These are phyloP conservation scores for Alternaria sp. DNA, from an alignment of 2,329 filamentous ascomycete genomes.

Conservation along the genomic window DNA sequence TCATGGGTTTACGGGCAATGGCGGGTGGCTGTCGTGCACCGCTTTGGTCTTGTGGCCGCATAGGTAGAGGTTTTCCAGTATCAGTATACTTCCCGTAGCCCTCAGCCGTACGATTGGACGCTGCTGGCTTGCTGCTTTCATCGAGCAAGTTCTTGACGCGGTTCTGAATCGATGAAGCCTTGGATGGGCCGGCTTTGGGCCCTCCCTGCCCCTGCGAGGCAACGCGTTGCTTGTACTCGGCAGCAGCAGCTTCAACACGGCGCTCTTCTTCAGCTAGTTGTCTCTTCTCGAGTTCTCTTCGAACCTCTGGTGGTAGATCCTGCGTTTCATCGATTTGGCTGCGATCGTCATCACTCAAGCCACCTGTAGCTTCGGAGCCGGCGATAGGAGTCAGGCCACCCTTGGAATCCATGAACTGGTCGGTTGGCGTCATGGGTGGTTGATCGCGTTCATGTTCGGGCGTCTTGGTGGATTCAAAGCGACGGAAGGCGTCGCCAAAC, in stretches of 20 bases:
- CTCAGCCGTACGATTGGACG: constrained; percentile 75
- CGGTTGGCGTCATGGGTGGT: constrained; percentile 37
- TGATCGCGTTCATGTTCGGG: constrained; percentile 39
- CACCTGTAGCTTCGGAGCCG: constrained; percentile 77
- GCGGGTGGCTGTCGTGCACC: constrained; percentile 32
- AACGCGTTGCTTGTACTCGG: constrained; percentile 82
- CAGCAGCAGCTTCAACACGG: constrained; percentile 85
- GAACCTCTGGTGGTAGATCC: constrained; percentile 83
- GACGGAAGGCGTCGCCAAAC: constrained; percentile 92
- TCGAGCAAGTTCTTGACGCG: constrained; percentile 85
- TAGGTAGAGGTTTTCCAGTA: constrained; percentile 41
- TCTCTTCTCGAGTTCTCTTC: constrained; percentile 85
- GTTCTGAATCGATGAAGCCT: constrained; percentile 87
- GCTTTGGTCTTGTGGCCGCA: constrained; percentile 40
- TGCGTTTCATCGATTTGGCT: constrained; percentile 71
- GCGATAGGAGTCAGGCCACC: constrained; percentile 69
- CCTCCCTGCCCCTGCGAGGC: constrained; percentile 65
- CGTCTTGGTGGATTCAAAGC: constrained; percentile 71
- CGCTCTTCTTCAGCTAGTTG: constrained; percentile 87
- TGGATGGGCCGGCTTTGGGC: constrained; percentile 57
- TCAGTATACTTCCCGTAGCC: constrained; percentile 89
- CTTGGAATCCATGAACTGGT: constrained; percentile 34
- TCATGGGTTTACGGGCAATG: constrained; percentile 60
- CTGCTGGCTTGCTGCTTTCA: constrained; percentile 68
- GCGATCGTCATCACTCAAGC: constrained; percentile 73